Conservation (phyloP, 2,329 filamentous ascomycete species). For the Kalaharituber pfeilii region DNA sequence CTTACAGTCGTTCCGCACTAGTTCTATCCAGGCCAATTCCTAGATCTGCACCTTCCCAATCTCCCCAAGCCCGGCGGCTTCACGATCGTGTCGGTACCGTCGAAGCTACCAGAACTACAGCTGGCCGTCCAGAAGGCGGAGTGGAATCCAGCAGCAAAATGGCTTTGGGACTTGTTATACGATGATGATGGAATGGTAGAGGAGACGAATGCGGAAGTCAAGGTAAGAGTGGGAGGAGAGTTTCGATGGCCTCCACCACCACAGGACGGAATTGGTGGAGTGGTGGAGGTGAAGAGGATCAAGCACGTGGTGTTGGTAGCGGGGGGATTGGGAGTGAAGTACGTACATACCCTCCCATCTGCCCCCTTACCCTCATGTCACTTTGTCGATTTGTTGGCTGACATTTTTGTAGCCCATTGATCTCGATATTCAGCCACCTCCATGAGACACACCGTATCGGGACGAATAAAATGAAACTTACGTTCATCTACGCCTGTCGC, state of each 20-base stretch:
- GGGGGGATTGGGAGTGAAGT: too few species aligned
- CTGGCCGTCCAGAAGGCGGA: conserved; percentile 60
- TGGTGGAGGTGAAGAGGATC: too few species aligned
- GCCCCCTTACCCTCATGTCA: too few species aligned
- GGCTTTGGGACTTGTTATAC: conserved; percentile 63
- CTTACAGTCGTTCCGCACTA: conserved; percentile 32
- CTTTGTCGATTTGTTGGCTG: too few species aligned
- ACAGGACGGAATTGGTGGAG: too few species aligned
- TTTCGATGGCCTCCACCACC: conserved; percentile 65
- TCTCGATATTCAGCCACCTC: too few species aligned
- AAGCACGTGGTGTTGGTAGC: too few species aligned
- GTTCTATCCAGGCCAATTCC: conserved; percentile 75
- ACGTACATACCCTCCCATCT: too few species aligned
- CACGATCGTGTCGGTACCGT: conserved; percentile 65
- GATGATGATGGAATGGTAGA: conserved; percentile 39
- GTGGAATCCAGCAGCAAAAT: conserved; percentile 54
- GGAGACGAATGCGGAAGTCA: conserved; percentile 38
- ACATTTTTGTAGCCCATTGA: too few species aligned
- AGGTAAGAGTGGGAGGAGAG: conserved; percentile 58
- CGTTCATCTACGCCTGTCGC: too few species aligned
- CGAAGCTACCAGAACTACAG: conserved; percentile 37
- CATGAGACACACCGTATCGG: too few species aligned
- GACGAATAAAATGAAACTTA: too few species aligned
- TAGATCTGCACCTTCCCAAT: conserved; percentile 61
- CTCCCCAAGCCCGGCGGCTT: conserved; percentile 62